Conservation (phyloP, 176 grass and related monocot species). For the Metroxylon sagu region DNA sequence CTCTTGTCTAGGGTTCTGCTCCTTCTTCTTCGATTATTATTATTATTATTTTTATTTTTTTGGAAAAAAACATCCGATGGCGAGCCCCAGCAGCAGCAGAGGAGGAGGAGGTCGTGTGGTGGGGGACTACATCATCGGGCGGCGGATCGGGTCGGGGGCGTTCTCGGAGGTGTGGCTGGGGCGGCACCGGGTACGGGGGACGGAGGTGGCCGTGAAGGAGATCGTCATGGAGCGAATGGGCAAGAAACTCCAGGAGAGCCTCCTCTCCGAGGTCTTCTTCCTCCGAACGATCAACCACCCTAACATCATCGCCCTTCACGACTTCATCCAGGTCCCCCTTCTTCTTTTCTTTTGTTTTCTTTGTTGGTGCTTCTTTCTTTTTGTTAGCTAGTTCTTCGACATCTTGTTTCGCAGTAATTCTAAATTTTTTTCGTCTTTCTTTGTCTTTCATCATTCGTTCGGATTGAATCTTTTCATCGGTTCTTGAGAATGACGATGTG, state of each 20-base stretch:
- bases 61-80: not conserved
- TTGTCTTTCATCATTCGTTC: too few species aligned
- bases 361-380: not conserved
- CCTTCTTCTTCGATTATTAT: too few species aligned
- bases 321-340: constrained; percentile 31
- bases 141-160: constrained; percentile 65
- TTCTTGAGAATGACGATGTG: too few species aligned
- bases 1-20: too few species aligned
- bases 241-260: constrained; percentile 82
- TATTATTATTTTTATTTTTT: not conserved
- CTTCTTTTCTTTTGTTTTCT: not conserved
- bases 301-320: constrained; percentile 77
- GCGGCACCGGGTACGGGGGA: constrained; percentile 29
- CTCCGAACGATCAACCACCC: constrained; percentile 63
- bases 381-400: too few species aligned
- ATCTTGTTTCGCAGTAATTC: too few species aligned
- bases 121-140: constrained; percentile 63
- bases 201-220: constrained; percentile 91
- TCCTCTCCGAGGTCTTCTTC: constrained; percentile 89
- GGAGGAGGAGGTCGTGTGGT: constrained; percentile 30
- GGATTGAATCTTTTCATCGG: too few species aligned
- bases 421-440: too few species aligned
- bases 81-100: not conserved
- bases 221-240: constrained; percentile 66
- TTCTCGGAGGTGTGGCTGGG: constrained; percentile 86